phyloP scores from a whole-genome alignment of 1,284 basidiomycete genomes.

The Cutaneotrichosporon cyanovorans region DNA sequence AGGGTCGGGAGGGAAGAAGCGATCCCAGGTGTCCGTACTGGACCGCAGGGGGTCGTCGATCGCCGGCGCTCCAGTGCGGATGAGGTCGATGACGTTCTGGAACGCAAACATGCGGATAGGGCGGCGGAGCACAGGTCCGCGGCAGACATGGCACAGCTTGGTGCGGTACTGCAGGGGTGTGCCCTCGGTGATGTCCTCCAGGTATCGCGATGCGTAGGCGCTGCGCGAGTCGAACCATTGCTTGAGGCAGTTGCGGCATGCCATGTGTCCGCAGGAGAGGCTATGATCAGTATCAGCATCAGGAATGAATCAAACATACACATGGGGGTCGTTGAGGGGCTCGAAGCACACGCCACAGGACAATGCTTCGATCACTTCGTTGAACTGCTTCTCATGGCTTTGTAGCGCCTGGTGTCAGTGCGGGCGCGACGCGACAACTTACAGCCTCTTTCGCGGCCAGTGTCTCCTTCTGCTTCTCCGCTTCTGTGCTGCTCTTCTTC shows the following conservation, averaged over 20 bases:
- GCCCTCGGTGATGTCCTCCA: slow-evolving; percentile 14
- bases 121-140: slow-evolving; percentile 30
- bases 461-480: slow-evolving; percentile 6
- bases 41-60: not conserved
- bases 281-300: slow-evolving; percentile 20
- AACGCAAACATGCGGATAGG: slow-evolving; percentile 37
- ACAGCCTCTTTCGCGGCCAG: slow-evolving; percentile 11
- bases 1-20: slow-evolving; percentile 26
- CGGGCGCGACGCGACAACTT: not conserved
- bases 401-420: slow-evolving; percentile 9
- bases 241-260: slow-evolving; percentile 36
- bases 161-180: slow-evolving; percentile 31
- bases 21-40: slow-evolving; percentile 25
- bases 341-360: slow-evolving; percentile 40
- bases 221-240: slow-evolving; percentile 39
- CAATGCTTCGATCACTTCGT: slow-evolving; percentile 22
- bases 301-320: too few relatives aligned
- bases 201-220: slow-evolving; percentile 30
- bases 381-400: slow-evolving; percentile 22
- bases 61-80: slow-evolving; percentile 16
- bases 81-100: slow-evolving; percentile 28
- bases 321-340: slow-evolving; percentile 37
- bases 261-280: slow-evolving; percentile 41
- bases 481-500: slow-evolving; percentile 10
- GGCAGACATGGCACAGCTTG: slow-evolving; percentile 42